Evolutionary conservation across 345 rosid genomes (phyloP).

Genomic region (Dipteronia dyeriana): DNA sequence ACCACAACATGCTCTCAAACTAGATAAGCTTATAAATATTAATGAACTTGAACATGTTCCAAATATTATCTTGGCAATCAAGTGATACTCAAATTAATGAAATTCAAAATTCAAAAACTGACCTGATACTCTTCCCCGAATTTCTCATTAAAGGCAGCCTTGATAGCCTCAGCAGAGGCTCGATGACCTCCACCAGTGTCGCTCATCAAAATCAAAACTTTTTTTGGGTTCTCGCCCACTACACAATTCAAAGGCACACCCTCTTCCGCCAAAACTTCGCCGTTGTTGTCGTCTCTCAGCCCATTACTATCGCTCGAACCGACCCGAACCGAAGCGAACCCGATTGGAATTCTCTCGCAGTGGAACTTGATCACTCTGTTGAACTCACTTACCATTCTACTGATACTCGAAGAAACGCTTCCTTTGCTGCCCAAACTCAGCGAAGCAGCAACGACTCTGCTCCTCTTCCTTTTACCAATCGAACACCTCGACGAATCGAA

Average conservation of each 20-base stretch:
- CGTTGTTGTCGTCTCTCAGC: conserved; percentile 49
- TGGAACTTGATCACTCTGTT: conserved; percentile 66
- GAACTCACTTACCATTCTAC: conserved; percentile 57
- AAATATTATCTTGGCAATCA: conserved; percentile 7
- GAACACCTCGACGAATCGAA: conserved; percentile 41
- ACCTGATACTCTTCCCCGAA: conserved; percentile 97
- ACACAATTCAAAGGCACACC: conserved; percentile 57
- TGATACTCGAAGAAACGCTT: conserved; percentile 41
- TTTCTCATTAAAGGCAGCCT: conserved; percentile 76
- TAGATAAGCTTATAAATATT: background rate
- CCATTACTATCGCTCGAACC: conserved; percentile 53
- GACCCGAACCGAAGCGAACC: conserved; percentile 68
- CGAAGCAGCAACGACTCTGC: conserved; percentile 47
- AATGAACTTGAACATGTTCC: background rate
- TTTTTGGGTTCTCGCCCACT: conserved; percentile 60
- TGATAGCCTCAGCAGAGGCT: conserved; percentile 98
- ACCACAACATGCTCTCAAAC: background rate
- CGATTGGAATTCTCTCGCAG: conserved; percentile 74
- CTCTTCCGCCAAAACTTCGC: conserved; percentile 57
- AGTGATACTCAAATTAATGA: background rate
- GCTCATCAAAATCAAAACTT: conserved; percentile 95
- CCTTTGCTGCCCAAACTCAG: conserved; percentile 50
- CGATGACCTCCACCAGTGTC: conserved; percentile 99
- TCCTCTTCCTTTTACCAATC: conserved; percentile 26
- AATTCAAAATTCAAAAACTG: conserved; percentile 24